Conservation (phyloP, 2,329 filamentous ascomycete species). For the Neopestalotiopsis rosae region DNA sequence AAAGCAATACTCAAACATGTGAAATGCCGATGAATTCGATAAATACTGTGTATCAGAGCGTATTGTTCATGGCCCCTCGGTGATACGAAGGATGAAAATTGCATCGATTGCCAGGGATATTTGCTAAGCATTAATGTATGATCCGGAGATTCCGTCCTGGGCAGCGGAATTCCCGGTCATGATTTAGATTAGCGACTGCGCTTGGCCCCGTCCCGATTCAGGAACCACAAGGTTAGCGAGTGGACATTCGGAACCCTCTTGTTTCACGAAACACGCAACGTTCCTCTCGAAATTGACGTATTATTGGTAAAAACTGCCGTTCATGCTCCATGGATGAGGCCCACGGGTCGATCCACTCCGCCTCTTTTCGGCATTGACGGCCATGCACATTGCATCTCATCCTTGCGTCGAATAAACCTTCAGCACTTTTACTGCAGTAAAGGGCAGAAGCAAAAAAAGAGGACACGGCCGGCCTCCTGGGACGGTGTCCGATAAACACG, state of each 20-base stretch:
- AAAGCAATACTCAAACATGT: background rate
- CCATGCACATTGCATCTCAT: background rate
- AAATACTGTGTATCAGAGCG: background rate
- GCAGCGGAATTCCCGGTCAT: background rate
- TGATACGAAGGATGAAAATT: background rate
- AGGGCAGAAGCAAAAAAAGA: background rate
- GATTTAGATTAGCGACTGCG: background rate
- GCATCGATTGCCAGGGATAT: background rate
- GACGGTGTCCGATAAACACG: conserved; percentile 2
- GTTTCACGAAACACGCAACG: conserved; percentile 1
- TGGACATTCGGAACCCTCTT: background rate
- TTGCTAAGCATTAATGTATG: background rate
- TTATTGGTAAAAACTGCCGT: background rate
- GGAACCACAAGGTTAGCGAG: background rate
- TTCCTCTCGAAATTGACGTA: background rate
- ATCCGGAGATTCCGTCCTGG: background rate
- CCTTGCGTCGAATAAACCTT: background rate
- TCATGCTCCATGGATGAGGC: background rate
- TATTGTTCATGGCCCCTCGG: background rate
- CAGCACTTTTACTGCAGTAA: background rate
- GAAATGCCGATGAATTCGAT: background rate
- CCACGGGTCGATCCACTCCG: background rate
- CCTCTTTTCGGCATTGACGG: background rate
- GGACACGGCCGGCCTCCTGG: background rate
- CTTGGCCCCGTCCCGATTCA: background rate